A percentile compares a stretch with the other conserved stretches of the same genome.
Evolutionary conservation across 2,329 filamentous ascomycete species (phyloP).

Genomic region (Dactylellina parvicollis): DNA sequence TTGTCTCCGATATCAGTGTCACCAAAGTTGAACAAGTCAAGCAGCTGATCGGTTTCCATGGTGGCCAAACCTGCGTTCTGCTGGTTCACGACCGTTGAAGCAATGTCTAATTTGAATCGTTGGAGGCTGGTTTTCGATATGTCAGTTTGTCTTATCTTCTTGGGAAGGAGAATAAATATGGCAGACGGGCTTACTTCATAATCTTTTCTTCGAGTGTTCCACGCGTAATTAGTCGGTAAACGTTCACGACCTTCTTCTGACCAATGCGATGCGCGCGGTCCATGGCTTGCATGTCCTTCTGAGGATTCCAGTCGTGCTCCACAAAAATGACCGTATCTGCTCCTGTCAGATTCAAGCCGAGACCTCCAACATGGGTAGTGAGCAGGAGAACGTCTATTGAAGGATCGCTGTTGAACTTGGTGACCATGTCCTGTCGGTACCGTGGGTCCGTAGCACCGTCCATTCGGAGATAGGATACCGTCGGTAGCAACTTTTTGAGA

Average conservation of each 20-base stretch:
- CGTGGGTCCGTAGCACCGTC: conserved; percentile 93
- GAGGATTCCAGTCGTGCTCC: conserved; percentile 99
- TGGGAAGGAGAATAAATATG: not conserved
- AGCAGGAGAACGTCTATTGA: conserved; percentile 93
- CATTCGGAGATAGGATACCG: conserved; percentile 90
- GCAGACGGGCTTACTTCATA: conserved; percentile 69
- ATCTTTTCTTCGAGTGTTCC: conserved; percentile 99
- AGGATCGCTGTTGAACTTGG: conserved; percentile 97
- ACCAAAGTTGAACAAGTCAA: conserved; percentile 93
- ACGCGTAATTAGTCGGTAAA: conserved; percentile 94
- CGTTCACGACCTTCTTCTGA: conserved; percentile 99
- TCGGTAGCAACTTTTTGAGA: conserved; percentile 86
- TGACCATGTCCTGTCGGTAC: conserved; percentile 96
- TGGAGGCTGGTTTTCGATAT: conserved; percentile 73
- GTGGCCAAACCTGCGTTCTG: conserved; percentile 93
- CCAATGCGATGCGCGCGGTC: conserved; percentile 97
- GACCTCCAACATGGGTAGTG: conserved; percentile 92
- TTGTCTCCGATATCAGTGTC: conserved; percentile 74
- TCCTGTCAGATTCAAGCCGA: conserved; percentile 93
- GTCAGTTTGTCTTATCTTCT: conserved; percentile 15
- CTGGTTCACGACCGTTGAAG: conserved; percentile 97
- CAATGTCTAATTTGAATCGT: conserved; percentile 99
- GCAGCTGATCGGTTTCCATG: conserved; percentile 98
- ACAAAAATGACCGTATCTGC: conserved; percentile 99
- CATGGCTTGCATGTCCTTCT: conserved; percentile 99